These are phyloP conservation scores for Coemansia sp. DNA, from an alignment of 192 early-diverging fungal genomes.

Conservation along the genomic window DNA sequence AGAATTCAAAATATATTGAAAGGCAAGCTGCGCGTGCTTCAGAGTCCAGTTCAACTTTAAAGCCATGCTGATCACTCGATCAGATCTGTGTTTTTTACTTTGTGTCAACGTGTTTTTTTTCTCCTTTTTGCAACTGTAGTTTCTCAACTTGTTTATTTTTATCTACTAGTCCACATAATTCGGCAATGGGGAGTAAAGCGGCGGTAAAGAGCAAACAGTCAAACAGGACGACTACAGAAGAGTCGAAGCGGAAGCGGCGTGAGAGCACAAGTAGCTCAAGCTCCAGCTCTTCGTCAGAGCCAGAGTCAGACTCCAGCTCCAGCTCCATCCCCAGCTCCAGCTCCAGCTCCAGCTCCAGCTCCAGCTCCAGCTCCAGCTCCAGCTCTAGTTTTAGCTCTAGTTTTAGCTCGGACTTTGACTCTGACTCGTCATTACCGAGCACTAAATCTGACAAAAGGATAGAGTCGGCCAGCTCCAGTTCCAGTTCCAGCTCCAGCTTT, in stretches of 20 bases:
- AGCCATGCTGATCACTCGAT: not conserved
- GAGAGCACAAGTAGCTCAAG: slow-evolving; percentile 11
- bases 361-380: slow-evolving; percentile 6
- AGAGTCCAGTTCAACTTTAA: not conserved
- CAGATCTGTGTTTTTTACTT: not conserved
- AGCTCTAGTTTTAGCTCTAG: not conserved
- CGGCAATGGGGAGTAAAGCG: slow-evolving; percentile 24
- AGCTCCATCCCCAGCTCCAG: slow-evolving; percentile 4
- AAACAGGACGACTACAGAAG: slow-evolving; percentile 11
- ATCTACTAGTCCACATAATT: not conserved
- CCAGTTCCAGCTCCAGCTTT: slow-evolving; percentile 3
- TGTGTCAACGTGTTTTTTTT: not conserved
- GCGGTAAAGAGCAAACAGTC: slow-evolving; percentile 5
- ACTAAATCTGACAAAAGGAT: not conserved
- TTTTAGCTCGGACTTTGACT: not conserved
- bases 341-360: slow-evolving; percentile 10
- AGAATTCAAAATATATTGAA: not conserved
- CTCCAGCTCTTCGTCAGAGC: not conserved
- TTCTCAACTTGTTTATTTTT: not conserved
- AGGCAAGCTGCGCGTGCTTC: not conserved
- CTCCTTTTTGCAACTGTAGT: not conserved
- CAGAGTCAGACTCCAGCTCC: slow-evolving; percentile 4
- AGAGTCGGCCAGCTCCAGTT: slow-evolving; percentile 6
- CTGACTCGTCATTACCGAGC: slow-evolving; percentile 3
- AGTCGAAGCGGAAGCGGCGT: slow-evolving; percentile 8